A percentile compares a stretch with the other conserved stretches of the same genome.
These are phyloP conservation scores for Filosporella fistucella DNA, from an alignment of 495 filamentous ascomycete genomes.

Conservation along the genomic window DNA sequence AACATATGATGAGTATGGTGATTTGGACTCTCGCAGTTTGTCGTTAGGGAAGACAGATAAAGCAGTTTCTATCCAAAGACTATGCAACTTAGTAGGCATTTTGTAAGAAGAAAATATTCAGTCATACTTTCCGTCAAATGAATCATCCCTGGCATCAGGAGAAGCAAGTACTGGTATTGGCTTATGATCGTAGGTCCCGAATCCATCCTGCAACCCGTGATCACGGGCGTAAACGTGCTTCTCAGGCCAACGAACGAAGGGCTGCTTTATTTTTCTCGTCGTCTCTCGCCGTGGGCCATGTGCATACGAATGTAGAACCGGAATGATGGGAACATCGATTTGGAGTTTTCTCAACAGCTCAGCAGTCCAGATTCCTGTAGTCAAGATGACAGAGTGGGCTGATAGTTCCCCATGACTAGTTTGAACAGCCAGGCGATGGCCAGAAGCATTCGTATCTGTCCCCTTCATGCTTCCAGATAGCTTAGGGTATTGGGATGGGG, in stretches of 20 bases:
- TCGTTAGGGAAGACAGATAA: not conserved
- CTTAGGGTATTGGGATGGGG: no score
- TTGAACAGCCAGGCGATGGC: not conserved
- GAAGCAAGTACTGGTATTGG: not conserved
- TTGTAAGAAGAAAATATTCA: no score
- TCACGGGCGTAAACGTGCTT: not conserved
- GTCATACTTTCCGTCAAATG: not conserved
- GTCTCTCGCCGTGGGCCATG: not conserved
- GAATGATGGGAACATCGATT: not conserved
- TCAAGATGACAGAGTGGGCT: not conserved
- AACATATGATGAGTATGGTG: conserved; percentile 30
- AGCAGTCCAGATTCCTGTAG: not conserved
- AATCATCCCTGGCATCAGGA: not conserved
- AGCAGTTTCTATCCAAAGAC: not conserved
- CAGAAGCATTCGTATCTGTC: no score
- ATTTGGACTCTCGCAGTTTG: not conserved
- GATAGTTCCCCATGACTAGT: not conserved
- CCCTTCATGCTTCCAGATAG: no score
- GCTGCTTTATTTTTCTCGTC: not conserved
- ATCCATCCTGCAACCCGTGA: not conserved
- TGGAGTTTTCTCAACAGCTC: not conserved
- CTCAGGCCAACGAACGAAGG: not conserved
- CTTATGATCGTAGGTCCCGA: conserved; percentile 1
- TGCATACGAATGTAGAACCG: not conserved
- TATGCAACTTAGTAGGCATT: not conserved